These are phyloP conservation scores for Venturia pyrina DNA, from an alignment of 2,329 filamentous ascomycete genomes.

Conservation along the genomic window DNA sequence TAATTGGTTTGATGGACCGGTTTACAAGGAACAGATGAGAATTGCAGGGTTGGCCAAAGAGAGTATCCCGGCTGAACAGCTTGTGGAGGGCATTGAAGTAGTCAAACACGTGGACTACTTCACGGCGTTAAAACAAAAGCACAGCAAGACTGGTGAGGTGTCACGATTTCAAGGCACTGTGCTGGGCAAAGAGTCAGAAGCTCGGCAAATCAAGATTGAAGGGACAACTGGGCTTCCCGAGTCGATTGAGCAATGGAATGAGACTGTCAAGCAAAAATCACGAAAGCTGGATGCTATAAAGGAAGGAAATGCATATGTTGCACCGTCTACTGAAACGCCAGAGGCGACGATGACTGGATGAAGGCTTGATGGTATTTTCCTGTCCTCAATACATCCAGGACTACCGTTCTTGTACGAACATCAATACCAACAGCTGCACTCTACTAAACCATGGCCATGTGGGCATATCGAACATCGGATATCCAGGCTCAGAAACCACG, in stretches of 20 bases:
- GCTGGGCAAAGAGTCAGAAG: constrained; percentile 64
- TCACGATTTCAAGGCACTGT: constrained; percentile 77
- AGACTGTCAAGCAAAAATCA: constrained; percentile 4
- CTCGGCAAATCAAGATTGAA: constrained; percentile 27
- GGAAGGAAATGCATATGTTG: constrained; percentile 6
- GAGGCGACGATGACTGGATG: constrained; percentile 8
- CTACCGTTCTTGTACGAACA: neutral
- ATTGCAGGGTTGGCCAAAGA: constrained; percentile 58
- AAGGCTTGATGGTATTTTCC: neutral
- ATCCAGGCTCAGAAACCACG: neutral
- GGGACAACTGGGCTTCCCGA: constrained; percentile 5
- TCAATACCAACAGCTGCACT: neutral
- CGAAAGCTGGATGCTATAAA: constrained; percentile 4
- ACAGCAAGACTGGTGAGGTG: constrained; percentile 81
- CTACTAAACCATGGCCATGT: neutral
- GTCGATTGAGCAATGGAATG: constrained; percentile 11
- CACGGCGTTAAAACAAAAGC: constrained; percentile 68
- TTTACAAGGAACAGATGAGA: constrained; percentile 70
- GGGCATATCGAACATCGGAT: neutral
- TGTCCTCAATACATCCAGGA: neutral
- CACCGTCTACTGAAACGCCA: neutral
- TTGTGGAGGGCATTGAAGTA: constrained; percentile 38
- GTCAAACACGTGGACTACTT: constrained; percentile 35
- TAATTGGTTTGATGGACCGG: constrained; percentile 64
- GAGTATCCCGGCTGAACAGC: constrained; percentile 29